Evolutionary conservation across 768 basidiomycete genomes (phyloP), one percentile per base, ranked within the genome.

Genomic region (Auricularia sp.): DNA sequence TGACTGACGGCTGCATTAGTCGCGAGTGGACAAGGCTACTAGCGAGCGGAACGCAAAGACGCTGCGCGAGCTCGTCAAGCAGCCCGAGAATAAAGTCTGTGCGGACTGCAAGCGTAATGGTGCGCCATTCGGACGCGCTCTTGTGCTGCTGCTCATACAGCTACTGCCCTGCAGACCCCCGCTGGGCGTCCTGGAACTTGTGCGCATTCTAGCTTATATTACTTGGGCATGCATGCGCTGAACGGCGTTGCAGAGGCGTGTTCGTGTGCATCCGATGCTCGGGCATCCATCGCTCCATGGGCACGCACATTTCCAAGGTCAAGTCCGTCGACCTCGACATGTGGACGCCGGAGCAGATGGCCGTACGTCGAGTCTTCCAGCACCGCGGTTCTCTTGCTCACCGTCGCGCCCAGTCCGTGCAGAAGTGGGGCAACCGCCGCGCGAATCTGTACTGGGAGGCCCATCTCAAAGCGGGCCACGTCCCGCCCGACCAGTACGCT

Each of bases 121-220:
- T 91, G 69, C 42, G 86, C 75, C 43, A 1, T n/a, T 44, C 1
- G 16, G 6, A 8, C 14, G 7, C 23, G 12, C 23, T 12, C n/a
- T 36, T 21, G 33, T 44, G 62, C 56, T 18, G 36, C 36, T 44
- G 33, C 59, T 36, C 10, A 64, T 34, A 21, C 36, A 34, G 61
- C 21, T 34, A 21, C 39, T n/a, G n/a, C n/a, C n/a, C n/a, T n/a
- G n/a, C n/a, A n/a, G 95, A 98, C 80, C 92, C 96, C 54, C 83
- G 96, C 70, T 99, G 96, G 96, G 96, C 96, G 53, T 93, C 93
- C 7, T 97, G 94, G 90, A 98, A 98, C 74, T 76, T 98, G 90
- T 93, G 72, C 68, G n/a, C n/a, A n/a, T n/a, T n/a, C n/a, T n/a
- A n/a, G n/a, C n/a, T n/a, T n/a, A n/a, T n/a, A n/a, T n/a, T n/a